Conservation (phyloP, 2,329 filamentous ascomycete species). For the Aspergillus thermomutatus region DNA sequence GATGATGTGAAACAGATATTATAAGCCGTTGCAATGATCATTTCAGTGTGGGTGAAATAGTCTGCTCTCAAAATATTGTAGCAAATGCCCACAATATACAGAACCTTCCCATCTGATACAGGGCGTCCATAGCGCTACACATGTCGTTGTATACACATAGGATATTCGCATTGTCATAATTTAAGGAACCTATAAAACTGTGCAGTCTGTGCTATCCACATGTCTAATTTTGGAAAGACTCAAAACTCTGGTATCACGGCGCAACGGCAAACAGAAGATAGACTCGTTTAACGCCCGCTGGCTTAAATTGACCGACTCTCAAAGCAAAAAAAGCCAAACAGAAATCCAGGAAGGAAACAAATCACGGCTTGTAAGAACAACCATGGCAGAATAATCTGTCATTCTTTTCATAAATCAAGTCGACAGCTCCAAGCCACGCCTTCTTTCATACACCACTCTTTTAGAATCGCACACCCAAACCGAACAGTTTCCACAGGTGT, state of each 20-base stretch:
- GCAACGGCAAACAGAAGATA: neutral
- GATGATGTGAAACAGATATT: too few relatives aligned
- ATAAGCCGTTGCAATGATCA: too few relatives aligned
- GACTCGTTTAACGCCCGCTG: neutral
- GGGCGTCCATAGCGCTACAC: neutral
- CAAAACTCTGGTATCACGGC: neutral
- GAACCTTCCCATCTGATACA: neutral
- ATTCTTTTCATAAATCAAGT: slow-evolving; percentile 34
- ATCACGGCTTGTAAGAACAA: neutral
- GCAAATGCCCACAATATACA: too few relatives aligned
- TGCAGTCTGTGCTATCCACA: neutral
- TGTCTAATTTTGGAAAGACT: neutral
- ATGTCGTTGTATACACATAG: neutral
- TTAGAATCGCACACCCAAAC: slow-evolving; percentile 44
- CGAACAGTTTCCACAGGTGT: slow-evolving; percentile 44
- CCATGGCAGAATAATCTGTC: neutral
- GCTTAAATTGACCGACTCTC: neutral
- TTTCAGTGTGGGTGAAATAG: too few relatives aligned
- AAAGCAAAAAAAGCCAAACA: neutral
- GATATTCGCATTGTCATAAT: neutral
- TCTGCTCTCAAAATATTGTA: too few relatives aligned
- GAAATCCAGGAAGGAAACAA: neutral
- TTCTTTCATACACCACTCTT: slow-evolving; percentile 47
- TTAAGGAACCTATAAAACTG: neutral
- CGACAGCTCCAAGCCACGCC: slow-evolving; percentile 43